A percentile compares a stretch with the other conserved stretches of the same genome.
Evolutionary conservation across 164 flowering plant species (phyloP).

Genomic region (Platanus orientalis): DNA sequence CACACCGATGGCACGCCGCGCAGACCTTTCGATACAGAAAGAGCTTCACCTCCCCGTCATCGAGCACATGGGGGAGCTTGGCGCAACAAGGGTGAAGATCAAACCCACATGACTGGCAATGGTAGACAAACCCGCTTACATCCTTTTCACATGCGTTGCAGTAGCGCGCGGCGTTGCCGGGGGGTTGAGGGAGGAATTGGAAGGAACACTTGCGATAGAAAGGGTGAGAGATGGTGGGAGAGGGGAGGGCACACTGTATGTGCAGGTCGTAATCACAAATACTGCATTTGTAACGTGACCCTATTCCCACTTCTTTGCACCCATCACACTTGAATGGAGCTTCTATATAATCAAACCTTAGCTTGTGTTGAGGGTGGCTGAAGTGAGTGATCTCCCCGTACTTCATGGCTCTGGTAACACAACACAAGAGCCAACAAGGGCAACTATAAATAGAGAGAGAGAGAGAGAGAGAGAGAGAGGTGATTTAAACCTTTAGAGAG

Average conservation of each 20-base stretch:
- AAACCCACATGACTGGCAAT: constrained; percentile 57
- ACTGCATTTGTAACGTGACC: constrained; percentile 52
- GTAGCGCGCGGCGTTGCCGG: constrained; percentile 38
- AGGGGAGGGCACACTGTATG: constrained; percentile 53
- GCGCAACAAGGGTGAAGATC: constrained; percentile 78
- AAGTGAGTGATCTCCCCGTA: constrained; percentile 53
- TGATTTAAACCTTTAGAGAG: neutral
- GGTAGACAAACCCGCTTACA: constrained; percentile 56
- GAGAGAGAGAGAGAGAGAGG: constrained; percentile 1
- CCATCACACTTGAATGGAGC: constrained; percentile 68
- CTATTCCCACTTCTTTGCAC: constrained; percentile 71
- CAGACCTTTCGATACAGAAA: constrained; percentile 42
- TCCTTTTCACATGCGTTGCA: constrained; percentile 72
- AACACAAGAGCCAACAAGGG: neutral
- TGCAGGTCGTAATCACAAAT: constrained; percentile 57
- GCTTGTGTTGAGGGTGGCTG: constrained; percentile 63
- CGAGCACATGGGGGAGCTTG: constrained; percentile 50
- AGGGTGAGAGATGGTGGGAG: constrained; percentile 45
- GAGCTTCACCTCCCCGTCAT: constrained; percentile 49
- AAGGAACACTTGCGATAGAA: constrained; percentile 62
- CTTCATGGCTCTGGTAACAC: constrained; percentile 25
- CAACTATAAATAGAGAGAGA: neutral
- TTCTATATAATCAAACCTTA: constrained; percentile 42
- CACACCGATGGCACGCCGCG: constrained; percentile 48
- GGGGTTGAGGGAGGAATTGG: constrained; percentile 48